phyloP scores from a whole-genome alignment of 2,329 filamentous ascomycete species.

The Mycogone perniciosa region DNA sequence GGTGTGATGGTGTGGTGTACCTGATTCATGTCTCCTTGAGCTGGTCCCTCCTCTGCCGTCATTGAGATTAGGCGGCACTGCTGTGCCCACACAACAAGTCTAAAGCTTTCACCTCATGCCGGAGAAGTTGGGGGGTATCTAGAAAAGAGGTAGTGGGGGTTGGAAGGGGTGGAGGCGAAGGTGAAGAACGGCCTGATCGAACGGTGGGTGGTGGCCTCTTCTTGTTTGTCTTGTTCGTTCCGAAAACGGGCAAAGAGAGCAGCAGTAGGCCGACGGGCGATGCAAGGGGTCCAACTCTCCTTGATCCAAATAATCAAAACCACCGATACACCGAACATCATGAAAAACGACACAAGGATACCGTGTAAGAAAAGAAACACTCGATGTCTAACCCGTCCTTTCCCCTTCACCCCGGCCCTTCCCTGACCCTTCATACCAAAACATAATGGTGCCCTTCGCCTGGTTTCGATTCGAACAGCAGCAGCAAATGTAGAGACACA shows the following conservation, averaged over 20 bases:
- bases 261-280: conserved; percentile 7
- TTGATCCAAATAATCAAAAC: conserved; percentile 15
- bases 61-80: no score
- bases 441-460: conserved; percentile 5
- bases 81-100: no score
- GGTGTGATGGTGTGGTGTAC: no score
- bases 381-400: conserved; percentile 14
- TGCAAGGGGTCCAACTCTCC: conserved; percentile 11
- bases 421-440: not conserved
- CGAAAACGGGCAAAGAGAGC: not conserved
- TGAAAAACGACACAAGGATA: conserved; percentile 13
- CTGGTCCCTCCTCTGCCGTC: no score
- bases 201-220: not conserved
- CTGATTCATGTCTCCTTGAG: no score
- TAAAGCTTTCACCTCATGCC: no score
- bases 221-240: not conserved
- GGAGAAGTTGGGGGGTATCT: no score
- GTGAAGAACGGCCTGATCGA: no score
- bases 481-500: conserved; percentile 1
- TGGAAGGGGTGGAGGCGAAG: no score
- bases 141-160: no score
- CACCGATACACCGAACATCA: conserved; percentile 17
- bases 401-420: not conserved
- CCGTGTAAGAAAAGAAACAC: conserved; percentile 15
- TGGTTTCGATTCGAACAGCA: conserved; percentile 7